phyloP scores from a whole-genome alignment of 805 yeast genomes.

The Candida palmyrensis region DNA sequence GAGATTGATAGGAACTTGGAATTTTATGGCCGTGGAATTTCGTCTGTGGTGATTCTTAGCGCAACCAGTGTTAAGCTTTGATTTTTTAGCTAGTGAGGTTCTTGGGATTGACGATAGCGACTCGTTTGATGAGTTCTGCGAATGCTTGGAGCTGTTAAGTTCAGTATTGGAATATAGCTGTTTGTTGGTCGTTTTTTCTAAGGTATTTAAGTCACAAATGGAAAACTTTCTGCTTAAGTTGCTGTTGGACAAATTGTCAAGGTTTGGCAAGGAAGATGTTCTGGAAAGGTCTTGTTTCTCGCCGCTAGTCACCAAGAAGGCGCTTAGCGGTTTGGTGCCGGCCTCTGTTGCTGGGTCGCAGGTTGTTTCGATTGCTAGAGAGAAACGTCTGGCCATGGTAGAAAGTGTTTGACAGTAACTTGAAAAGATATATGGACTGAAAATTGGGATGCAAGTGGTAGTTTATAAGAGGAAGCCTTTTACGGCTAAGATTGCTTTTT shows the following conservation, averaged over 20 bases:
- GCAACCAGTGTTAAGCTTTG: constrained; percentile 1
- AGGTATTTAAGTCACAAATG: constrained; percentile 12
- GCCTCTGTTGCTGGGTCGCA: constrained; percentile 4
- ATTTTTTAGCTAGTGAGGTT: background rate
- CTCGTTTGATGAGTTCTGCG: too few species aligned
- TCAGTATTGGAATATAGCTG: too few species aligned
- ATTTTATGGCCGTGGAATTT: constrained; percentile 43
- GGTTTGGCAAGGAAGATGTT: constrained; percentile 1
- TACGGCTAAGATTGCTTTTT: too few species aligned
- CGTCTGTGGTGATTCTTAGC: constrained; percentile 36
- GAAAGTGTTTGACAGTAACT: background rate
- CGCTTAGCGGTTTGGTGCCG: constrained; percentile 15
- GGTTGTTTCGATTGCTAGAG: constrained; percentile 12
- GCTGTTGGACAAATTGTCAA: background rate
- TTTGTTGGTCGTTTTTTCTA: constrained; percentile 6
- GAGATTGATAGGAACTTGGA: constrained; percentile 14
- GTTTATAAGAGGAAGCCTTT: too few species aligned
- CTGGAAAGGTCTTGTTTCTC: background rate
- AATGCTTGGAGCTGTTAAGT: too few species aligned
- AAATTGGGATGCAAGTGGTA: too few species aligned
- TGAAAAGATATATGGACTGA: too few species aligned
- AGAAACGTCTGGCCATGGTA: constrained; percentile 9
- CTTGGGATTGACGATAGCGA: background rate
- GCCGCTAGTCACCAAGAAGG: constrained; percentile 12
- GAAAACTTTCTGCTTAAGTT: constrained; percentile 9